phyloP scores from a whole-genome alignment of 139 green algal species.

The Edaphochlamys debaryana region DNA sequence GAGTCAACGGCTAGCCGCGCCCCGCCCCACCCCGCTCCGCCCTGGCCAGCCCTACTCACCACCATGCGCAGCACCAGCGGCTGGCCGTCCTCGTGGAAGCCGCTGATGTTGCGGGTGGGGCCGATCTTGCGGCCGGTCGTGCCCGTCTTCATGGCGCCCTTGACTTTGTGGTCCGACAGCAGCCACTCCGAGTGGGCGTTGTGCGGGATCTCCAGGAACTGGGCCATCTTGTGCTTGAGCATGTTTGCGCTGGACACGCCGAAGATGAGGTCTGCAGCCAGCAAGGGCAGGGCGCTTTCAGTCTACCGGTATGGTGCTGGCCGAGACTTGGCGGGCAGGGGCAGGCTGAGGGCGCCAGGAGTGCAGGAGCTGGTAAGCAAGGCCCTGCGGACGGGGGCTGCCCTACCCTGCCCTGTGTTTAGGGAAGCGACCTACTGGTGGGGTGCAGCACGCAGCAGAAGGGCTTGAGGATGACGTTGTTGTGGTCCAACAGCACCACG shows the following conservation, averaged over 20 bases:
- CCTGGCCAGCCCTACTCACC: no score
- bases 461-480: conserved; percentile 43
- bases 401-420: no score
- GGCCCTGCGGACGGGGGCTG: no score
- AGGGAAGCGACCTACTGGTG: no score
- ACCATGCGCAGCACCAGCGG: conserved; percentile 16
- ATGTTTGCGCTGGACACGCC: conserved; percentile 23
- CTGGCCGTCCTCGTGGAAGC: conserved; percentile 43
- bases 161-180: conserved; percentile 48
- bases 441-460: conserved; percentile 49
- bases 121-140: conserved; percentile 45
- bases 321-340: not conserved
- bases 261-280: conserved; percentile 23
- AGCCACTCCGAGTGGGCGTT: conserved; percentile 44
- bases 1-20: no score
- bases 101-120: conserved; percentile 10
- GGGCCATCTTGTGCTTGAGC: conserved; percentile 26
- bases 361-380: no score
- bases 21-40: no score
- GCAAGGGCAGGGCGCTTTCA: not conserved
- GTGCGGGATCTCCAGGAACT: conserved; percentile 38
- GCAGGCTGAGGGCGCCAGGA: no score
- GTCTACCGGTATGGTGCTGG: not conserved
- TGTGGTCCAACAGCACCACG: conserved; percentile 37
- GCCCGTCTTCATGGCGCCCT: conserved; percentile 51